Evolutionary conservation across 2,329 filamentous ascomycete species (phyloP), one percentile per base, ranked within the genome.

Genomic region (Harringtonia aguacate): DNA sequence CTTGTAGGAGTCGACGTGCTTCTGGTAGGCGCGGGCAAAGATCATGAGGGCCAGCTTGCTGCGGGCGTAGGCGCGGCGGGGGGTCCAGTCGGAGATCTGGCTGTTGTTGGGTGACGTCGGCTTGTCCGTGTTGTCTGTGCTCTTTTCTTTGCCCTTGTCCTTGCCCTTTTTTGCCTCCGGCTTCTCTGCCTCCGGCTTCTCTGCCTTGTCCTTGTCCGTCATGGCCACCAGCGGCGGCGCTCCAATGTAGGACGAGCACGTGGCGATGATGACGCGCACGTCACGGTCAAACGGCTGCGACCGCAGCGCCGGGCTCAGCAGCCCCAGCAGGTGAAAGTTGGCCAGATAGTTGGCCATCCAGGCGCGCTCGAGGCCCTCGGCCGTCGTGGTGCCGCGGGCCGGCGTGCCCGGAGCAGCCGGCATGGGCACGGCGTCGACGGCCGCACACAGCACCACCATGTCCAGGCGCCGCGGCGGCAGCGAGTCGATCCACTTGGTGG

Each of bases 401-500:
- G 86, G 81, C 5, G 83, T 86, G 52, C 88, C 68, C 0, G 83
- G 8, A 1, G 20, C 27, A 52, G 88, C 68, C 0, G 82, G 83
- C 36, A 33, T 36, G 18, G 36, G 29, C 31, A 37, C 35, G 17
- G 41, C 44, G 8, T 30, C 43, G 8, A 40, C 41, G 15, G 84
- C 84, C 10, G 83, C 92, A 61, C 88, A 95, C 17, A 98, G 72
- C 18, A 98, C 76, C 38, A 98, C 69, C 79, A 90, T 89, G 61
- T 98, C 92, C 8, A 98, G 68, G 39, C 94, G 73, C 45, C 94
- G 75, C 9, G 89, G 86, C 3, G 92, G 90, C 20, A 85, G 77
- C 61, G 95, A 97, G 62, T 98, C 90, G 52, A 98, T 87, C 90
- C 94, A 98, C 67, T 87, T 90, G 0, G 92, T 98, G 13, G 92